Percentiles rank a stretch among this genome's conserved stretches.
These are phyloP conservation scores for Persicaria tinctoria DNA, from an alignment of 148 eudicot genomes.

Conservation along the genomic window DNA sequence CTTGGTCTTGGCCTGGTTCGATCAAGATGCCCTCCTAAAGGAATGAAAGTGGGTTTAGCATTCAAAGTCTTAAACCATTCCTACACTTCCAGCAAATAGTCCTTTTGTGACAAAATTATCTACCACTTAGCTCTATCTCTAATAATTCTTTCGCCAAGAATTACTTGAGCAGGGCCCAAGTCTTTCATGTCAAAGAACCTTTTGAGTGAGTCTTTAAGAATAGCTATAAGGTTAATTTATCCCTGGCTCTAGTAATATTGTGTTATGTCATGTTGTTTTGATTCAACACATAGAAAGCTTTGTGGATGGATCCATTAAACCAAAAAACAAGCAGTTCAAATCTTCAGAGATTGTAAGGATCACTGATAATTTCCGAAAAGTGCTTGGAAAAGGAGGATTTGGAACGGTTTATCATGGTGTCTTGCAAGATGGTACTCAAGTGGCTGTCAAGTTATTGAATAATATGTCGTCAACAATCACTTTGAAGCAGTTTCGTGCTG, in stretches of 20 bases:
- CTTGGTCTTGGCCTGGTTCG: too few species aligned
- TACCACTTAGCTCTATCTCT: too few species aligned
- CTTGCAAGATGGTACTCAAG: conserved; percentile 22
- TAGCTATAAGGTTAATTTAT: too few species aligned
- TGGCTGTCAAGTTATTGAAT: conserved; percentile 43
- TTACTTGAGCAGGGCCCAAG: too few species aligned
- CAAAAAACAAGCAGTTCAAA: conserved; percentile 1
- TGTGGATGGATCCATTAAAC: background rate
- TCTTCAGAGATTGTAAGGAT: conserved; percentile 5
- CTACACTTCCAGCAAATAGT: too few species aligned
- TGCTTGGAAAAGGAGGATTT: conserved; percentile 13
- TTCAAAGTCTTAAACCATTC: too few species aligned
- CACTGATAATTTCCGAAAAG: background rate
- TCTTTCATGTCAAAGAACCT: too few species aligned
- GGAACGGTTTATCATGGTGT: conserved; percentile 22
- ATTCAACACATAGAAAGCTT: background rate
- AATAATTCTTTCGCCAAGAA: too few species aligned
- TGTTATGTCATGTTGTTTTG: background rate
- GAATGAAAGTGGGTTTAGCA: too few species aligned
- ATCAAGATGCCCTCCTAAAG: too few species aligned
- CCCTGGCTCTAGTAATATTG: background rate
- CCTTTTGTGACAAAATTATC: too few species aligned
- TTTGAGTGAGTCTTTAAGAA: too few species aligned
- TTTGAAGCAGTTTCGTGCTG: conserved; percentile 26
- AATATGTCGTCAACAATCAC: conserved; percentile 27